Conservation (phyloP, 2,329 filamentous ascomycete genomes). For the Aspergillus sp. region DNA sequence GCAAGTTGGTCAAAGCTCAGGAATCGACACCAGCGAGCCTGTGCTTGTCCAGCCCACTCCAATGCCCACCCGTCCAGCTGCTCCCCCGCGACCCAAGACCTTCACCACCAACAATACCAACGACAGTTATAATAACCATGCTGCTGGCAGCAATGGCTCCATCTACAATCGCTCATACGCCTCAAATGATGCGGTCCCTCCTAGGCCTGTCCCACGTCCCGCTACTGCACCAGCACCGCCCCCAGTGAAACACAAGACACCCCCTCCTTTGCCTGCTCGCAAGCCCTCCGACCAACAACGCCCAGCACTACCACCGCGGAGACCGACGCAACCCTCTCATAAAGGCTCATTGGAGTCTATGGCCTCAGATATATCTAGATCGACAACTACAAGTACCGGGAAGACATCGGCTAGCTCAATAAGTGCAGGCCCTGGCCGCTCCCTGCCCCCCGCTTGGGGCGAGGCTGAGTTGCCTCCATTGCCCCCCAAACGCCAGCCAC, state of each 20-base stretch:
- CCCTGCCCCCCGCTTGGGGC: conserved; percentile 59
- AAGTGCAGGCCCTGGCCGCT: conserved; percentile 33
- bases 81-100: conserved; percentile 14
- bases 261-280: conserved; percentile 51
- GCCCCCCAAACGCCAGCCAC: conserved; percentile 49
- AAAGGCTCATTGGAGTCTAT: conserved; percentile 53
- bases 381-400: conserved; percentile 45
- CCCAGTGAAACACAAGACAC: conserved; percentile 30
- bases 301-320: conserved; percentile 53
- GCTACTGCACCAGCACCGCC: conserved; percentile 24
- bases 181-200: conserved; percentile 15
- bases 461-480: conserved; percentile 56
- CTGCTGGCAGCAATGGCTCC: conserved; percentile 28
- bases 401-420: conserved; percentile 36
- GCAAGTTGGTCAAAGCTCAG: conserved; percentile 40
- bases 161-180: conserved; percentile 38
- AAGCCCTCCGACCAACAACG: conserved; percentile 39
- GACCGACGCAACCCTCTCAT: conserved; percentile 39
- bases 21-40: conserved; percentile 30
- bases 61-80: conserved; percentile 29
- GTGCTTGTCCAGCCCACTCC: conserved; percentile 25
- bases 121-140: not conserved
- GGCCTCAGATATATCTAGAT: conserved; percentile 55
- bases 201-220: conserved; percentile 29
- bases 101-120: conserved; percentile 4